These are phyloP conservation scores for Xerocomellus intermedius DNA, from an alignment of 768 basidiomycete species.

Conservation along the genomic window DNA sequence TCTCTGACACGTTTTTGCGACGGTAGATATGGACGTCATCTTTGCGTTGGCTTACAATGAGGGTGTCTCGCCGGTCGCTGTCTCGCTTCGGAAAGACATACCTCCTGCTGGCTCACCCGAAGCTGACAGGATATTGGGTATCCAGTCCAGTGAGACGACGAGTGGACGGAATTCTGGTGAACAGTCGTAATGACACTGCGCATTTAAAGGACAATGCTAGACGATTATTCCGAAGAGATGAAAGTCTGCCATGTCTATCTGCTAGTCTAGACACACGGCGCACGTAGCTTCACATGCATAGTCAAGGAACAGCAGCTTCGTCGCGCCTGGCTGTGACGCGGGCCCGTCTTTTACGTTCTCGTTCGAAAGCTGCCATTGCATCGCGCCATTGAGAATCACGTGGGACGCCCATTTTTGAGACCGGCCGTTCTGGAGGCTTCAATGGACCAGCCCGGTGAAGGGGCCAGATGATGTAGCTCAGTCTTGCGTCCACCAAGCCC, in stretches of 20 bases:
- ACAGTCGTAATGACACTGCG: neutral
- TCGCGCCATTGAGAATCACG: constrained; percentile 26
- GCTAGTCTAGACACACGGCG: too few species aligned
- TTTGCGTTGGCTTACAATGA: constrained; percentile 47
- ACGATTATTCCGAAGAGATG: neutral
- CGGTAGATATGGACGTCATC: constrained; percentile 44
- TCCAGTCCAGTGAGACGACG: constrained; percentile 14
- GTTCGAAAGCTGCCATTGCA: constrained; percentile 32
- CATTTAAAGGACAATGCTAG: neutral
- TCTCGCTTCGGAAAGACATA: constrained; percentile 45
- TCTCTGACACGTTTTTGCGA: neutral
- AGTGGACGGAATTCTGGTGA: constrained; percentile 6
- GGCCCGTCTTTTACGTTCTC: constrained; percentile 25
- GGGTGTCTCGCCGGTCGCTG: constrained; percentile 42
- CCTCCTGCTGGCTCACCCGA: constrained; percentile 44
- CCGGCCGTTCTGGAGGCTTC: constrained; percentile 21
- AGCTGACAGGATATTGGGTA: constrained; percentile 44
- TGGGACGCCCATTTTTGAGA: constrained; percentile 16
- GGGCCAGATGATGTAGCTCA: constrained; percentile 53
- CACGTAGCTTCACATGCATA: neutral
- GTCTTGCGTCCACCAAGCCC: constrained; percentile 50
- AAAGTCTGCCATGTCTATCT: neutral
- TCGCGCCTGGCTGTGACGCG: constrained; percentile 15
- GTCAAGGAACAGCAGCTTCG: neutral
- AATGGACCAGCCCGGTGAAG: constrained; percentile 43